phyloP scores from a whole-genome alignment of 2,329 filamentous ascomycete species.

The Epicoccum nigrum region DNA sequence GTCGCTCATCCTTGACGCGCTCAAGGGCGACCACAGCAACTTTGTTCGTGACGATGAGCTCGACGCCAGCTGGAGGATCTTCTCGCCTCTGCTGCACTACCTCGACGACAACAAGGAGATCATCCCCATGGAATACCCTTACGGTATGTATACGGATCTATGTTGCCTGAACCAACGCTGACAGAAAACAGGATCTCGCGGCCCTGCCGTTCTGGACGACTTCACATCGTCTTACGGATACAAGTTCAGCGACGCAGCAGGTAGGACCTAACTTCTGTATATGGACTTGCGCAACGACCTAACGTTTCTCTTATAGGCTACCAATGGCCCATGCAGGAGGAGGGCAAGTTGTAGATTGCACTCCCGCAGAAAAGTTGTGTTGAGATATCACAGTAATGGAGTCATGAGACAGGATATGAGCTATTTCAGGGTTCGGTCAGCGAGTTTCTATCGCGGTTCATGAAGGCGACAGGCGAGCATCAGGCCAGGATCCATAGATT shows the following conservation, averaged over 20 bases:
- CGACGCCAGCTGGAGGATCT: slow-evolving; percentile 97
- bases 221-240: slow-evolving; percentile 98
- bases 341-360: slow-evolving; percentile 42
- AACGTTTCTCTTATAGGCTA: slow-evolving; percentile 41
- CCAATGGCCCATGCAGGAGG: slow-evolving; percentile 48
- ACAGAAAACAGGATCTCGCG: slow-evolving; percentile 76
- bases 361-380: slow-evolving; percentile 22
- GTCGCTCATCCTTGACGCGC: slow-evolving; percentile 92
- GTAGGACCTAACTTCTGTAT: slow-evolving; percentile 47
- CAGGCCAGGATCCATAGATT: slow-evolving; percentile 19
- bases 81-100: slow-evolving; percentile 96
- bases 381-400: slow-evolving; percentile 20
- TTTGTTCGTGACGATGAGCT: slow-evolving; percentile 75
- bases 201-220: slow-evolving; percentile 94
- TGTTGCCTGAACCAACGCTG: neutral
- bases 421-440: slow-evolving; percentile 14
- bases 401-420: slow-evolving; percentile 19
- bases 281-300: slow-evolving; percentile 14
- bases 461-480: slow-evolving; percentile 15
- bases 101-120: slow-evolving; percentile 99
- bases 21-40: slow-evolving; percentile 99
- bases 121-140: slow-evolving; percentile 98
- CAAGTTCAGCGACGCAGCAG: slow-evolving; percentile 96
- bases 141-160: slow-evolving; percentile 72
- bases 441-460: slow-evolving; percentile 9